Evolutionary conservation across 176 grass and related monocot genomes (phyloP).

Genomic region (Musa itinerans): DNA sequence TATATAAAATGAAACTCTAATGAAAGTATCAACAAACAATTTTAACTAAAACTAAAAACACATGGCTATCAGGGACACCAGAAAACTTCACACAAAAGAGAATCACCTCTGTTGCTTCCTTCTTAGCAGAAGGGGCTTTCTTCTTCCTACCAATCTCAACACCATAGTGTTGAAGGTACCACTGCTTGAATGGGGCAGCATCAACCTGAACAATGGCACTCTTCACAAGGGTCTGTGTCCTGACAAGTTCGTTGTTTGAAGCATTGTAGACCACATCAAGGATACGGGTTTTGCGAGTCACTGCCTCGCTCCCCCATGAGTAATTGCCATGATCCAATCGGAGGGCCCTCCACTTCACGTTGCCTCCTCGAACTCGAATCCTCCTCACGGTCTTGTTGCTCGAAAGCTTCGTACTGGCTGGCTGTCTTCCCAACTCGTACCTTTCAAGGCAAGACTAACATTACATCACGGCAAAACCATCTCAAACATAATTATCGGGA

Average conservation of each 20-base stretch:
- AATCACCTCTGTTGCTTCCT: slow-evolving; percentile 49
- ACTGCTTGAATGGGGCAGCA: slow-evolving; percentile 86
- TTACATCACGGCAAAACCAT: too few relatives aligned
- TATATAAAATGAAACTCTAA: not conserved
- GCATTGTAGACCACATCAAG: slow-evolving; percentile 90
- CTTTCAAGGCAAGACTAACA: slow-evolving; percentile 13
- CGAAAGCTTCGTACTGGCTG: slow-evolving; percentile 73
- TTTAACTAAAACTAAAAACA: slow-evolving; percentile 1
- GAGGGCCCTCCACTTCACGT: slow-evolving; percentile 82
- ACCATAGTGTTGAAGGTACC: slow-evolving; percentile 89
- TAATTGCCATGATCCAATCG: slow-evolving; percentile 80
- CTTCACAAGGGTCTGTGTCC: slow-evolving; percentile 91
- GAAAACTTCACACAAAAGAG: not conserved
- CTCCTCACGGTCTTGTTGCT: slow-evolving; percentile 87
- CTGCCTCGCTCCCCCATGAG: slow-evolving; percentile 84
- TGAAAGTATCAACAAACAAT: not conserved
- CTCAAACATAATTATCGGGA: too few relatives aligned
- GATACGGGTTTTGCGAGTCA: slow-evolving; percentile 76
- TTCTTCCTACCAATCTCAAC: slow-evolving; percentile 89
- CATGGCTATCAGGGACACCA: not conserved
- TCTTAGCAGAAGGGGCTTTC: slow-evolving; percentile 43
- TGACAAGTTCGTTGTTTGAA: slow-evolving; percentile 89
- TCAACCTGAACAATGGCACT: slow-evolving; percentile 88
- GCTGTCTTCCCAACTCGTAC: slow-evolving; percentile 82
- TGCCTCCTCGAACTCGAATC: slow-evolving; percentile 65